A percentile compares a stretch with the other conserved stretches of the same genome.
Conservation (phyloP, 768 basidiomycete genomes). For the Pleurotus sapidus region DNA sequence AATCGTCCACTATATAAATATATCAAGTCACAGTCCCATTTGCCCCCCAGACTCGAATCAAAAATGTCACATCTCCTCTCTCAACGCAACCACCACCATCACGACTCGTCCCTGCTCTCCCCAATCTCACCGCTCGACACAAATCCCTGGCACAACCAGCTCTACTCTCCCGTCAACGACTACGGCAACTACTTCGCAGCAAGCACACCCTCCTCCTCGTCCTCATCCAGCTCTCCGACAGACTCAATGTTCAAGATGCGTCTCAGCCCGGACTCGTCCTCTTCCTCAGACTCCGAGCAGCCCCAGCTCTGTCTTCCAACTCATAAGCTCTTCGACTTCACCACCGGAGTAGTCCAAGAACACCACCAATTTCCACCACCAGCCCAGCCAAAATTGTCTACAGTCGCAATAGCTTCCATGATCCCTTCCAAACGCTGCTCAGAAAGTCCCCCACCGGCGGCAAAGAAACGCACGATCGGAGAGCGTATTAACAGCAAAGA, state of each 20-base stretch:
- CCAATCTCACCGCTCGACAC: constrained; percentile 40
- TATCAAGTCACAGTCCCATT: constrained; percentile 3
- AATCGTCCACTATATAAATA: constrained; percentile 1
- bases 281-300: constrained; percentile 26
- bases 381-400: constrained; percentile 29
- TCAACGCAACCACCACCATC: constrained; percentile 1
- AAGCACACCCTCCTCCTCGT: constrained; percentile 43
- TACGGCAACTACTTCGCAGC: constrained; percentile 41
- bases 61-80: constrained; percentile 61
- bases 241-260: constrained; percentile 51
- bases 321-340: constrained; percentile 70
- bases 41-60: constrained; percentile 28
- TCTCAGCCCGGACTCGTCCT: constrained; percentile 36
- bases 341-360: constrained; percentile 25
- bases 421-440: constrained; percentile 39
- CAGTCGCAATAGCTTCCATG: constrained; percentile 30
- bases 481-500: constrained; percentile 69
- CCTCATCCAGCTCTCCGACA: constrained; percentile 41
- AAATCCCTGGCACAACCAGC: constrained; percentile 44
- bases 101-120: constrained; percentile 42
- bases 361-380: constrained; percentile 31
- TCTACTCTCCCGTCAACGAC: constrained; percentile 37
- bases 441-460: constrained; percentile 32
- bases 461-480: constrained; percentile 42
- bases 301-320: constrained; percentile 64